These are phyloP conservation scores for Brassica balearica DNA, from an alignment of 441 rosid species.

Conservation along the genomic window DNA sequence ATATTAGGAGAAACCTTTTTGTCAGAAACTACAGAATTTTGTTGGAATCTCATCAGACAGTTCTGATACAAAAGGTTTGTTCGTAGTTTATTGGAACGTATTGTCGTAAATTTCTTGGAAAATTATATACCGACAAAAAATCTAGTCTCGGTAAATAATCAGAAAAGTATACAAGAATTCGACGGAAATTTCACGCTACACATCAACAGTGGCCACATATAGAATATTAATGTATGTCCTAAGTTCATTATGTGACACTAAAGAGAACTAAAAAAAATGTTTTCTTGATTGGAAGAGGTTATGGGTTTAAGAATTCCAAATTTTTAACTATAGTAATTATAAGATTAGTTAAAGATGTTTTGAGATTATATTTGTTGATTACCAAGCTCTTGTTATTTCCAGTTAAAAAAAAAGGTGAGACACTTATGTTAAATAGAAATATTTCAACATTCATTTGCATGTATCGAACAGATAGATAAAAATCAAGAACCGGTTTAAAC, in stretches of 20 bases:
- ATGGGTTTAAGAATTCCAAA: neutral
- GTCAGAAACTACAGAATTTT: no score
- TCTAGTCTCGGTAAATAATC: no score
- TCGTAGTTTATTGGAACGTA: no score
- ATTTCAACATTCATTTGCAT: neutral
- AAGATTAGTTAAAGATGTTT: neutral
- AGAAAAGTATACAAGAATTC: no score
- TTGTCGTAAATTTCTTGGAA: no score
- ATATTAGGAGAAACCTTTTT: no score
- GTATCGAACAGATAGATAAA: neutral
- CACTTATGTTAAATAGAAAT: neutral
- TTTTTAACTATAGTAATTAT: neutral
- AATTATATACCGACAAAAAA: neutral
- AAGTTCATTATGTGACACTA: neutral
- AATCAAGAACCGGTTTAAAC: constrained; percentile 25
- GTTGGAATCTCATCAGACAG: no score
- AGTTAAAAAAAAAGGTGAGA: neutral
- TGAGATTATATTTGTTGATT: neutral
- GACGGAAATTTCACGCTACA: no score
- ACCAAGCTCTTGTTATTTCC: neutral
- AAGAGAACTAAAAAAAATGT: neutral
- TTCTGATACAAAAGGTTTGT: no score
- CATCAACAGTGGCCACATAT: no score
- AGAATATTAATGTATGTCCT: no score
- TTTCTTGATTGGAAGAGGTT: neutral